phyloP scores from a whole-genome alignment of 345 rosid species.

The Gossypium thurberi region DNA sequence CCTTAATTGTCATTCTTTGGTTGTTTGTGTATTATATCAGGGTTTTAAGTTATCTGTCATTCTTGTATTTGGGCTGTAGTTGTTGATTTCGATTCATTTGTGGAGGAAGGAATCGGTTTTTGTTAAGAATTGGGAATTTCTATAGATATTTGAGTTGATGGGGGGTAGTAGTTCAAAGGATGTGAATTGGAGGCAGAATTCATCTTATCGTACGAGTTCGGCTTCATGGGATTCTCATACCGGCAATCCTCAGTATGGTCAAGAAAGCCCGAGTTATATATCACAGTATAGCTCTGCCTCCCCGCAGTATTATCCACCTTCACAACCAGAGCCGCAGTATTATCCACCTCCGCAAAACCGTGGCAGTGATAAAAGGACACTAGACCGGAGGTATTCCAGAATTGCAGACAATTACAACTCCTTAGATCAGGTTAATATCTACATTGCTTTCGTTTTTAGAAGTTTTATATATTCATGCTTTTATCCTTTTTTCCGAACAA shows the following conservation, averaged over 20 bases:
- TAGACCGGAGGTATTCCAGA: conserved; percentile 66
- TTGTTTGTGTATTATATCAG: background rate
- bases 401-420: conserved; percentile 73
- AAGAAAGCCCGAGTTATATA: conserved; percentile 36
- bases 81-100: conserved; percentile 1
- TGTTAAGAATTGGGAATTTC: conserved; percentile 12
- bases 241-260: conserved; percentile 36
- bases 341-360: conserved; percentile 30
- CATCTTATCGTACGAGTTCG: conserved; percentile 33
- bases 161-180: conserved; percentile 63
- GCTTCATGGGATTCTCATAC: conserved; percentile 44
- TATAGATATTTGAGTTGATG: conserved; percentile 35
- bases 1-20: background rate
- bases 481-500: background rate
- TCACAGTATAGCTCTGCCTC: conserved; percentile 29
- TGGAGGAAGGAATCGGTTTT: background rate
- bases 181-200: conserved; percentile 35
- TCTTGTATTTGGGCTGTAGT: background rate
- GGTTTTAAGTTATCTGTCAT: background rate
- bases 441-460: background rate
- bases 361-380: conserved; percentile 35
- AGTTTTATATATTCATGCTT: background rate
- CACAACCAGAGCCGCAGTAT: conserved; percentile 23
- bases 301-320: conserved; percentile 29
- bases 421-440: conserved; percentile 56